A percentile compares a stretch with the other conserved stretches of the same genome.
These are phyloP conservation scores for Venturia aucupariae DNA, from an alignment of 2,329 filamentous ascomycete genomes.

Conservation along the genomic window DNA sequence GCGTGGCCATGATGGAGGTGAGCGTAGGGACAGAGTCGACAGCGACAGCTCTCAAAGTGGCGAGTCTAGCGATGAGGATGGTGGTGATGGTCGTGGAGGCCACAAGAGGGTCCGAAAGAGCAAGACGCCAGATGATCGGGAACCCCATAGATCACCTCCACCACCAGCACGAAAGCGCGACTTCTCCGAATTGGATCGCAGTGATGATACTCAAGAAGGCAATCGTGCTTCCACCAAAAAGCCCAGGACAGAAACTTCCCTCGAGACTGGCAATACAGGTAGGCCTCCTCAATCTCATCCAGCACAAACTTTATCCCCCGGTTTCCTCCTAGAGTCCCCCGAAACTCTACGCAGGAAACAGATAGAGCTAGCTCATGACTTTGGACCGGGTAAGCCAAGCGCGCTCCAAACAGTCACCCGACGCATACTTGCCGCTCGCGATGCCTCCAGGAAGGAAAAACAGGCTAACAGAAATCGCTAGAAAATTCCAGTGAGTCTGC, in stretches of 20 bases:
- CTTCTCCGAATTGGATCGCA: not conserved
- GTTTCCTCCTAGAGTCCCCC: not conserved
- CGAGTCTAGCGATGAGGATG: not conserved
- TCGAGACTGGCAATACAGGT: not conserved
- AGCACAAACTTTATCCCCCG: not conserved
- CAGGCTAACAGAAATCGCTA: not conserved
- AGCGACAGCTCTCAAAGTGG: not conserved
- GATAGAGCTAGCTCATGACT: not conserved
- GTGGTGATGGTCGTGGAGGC: not conserved
- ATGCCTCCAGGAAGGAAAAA: not conserved
- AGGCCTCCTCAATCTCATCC: not conserved
- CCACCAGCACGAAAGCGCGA: not conserved
- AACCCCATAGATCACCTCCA: no score
- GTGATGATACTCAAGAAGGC: not conserved
- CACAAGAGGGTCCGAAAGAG: not conserved
- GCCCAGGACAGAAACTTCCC: not conserved
- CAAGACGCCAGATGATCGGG: not conserved
- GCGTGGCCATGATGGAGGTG: not conserved
- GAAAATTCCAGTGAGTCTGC: not conserved
- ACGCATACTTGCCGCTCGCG: not conserved
- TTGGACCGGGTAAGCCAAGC: not conserved
- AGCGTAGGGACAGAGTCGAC: not conserved
- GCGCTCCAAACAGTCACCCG: not conserved
- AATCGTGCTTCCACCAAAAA: not conserved
- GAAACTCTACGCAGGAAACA: not conserved